A percentile compares a stretch with the other conserved stretches of the same genome.
Evolutionary conservation across 2,329 filamentous ascomycete species (phyloP).

Genomic region (Rutstroemia sp.): DNA sequence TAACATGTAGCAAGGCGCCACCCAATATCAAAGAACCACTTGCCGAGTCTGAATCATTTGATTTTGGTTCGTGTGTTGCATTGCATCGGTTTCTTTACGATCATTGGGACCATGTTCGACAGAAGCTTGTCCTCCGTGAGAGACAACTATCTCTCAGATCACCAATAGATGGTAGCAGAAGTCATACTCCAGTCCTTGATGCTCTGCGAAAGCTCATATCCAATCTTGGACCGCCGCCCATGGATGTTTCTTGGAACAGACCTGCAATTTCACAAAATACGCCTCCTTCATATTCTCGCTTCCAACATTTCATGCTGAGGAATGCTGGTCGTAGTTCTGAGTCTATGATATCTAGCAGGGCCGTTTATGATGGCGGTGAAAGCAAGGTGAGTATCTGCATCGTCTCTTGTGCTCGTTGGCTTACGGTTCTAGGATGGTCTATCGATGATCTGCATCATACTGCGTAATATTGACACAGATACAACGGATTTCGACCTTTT

Average conservation of each 20-base stretch:
- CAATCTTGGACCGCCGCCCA: slow-evolving; percentile 58
- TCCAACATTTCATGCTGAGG: slow-evolving; percentile 66
- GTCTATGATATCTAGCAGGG: slow-evolving; percentile 55
- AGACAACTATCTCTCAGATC: slow-evolving; percentile 48
- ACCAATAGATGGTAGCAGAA: slow-evolving; percentile 44
- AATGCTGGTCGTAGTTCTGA: slow-evolving; percentile 60
- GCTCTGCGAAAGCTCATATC: slow-evolving; percentile 54
- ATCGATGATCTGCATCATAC: slow-evolving; percentile 61
- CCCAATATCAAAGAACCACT: slow-evolving; percentile 39
- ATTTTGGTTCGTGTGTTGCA: slow-evolving; percentile 64
- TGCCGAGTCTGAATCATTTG: slow-evolving; percentile 46
- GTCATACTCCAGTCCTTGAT: slow-evolving; percentile 50
- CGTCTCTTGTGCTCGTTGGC: background rate
- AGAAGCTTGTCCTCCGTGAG: slow-evolving; percentile 54
- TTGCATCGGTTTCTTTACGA: slow-evolving; percentile 64
- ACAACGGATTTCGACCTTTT: slow-evolving; percentile 58
- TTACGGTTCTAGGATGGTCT: slow-evolving; percentile 46
- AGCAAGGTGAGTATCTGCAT: slow-evolving; percentile 43
- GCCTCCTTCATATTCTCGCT: slow-evolving; percentile 58
- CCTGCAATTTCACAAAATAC: slow-evolving; percentile 57
- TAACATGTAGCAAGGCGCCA: slow-evolving; percentile 33
- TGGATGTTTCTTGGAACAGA: slow-evolving; percentile 63
- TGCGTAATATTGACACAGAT: slow-evolving; percentile 60
- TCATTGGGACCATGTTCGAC: slow-evolving; percentile 62
- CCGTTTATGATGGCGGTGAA: slow-evolving; percentile 64